These are phyloP conservation scores for Globisporangium polare DNA, from an alignment of 352 stramenopile species.

Conservation along the genomic window DNA sequence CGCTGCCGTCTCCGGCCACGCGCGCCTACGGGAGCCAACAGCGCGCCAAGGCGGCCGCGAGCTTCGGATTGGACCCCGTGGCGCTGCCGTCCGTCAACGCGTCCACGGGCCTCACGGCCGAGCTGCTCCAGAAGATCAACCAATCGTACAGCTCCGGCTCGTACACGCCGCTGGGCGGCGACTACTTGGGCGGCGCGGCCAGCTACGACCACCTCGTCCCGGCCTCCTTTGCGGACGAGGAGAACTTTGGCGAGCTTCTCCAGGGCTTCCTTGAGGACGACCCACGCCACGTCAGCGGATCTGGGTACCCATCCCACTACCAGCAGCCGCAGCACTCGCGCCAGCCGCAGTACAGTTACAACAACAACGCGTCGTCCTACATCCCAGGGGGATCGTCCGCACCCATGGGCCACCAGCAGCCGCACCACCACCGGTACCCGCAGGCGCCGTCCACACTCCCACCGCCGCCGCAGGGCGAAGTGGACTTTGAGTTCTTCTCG, in stretches of 20 bases:
- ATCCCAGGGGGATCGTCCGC: background rate
- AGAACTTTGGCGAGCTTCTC: constrained; percentile 63
- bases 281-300: constrained; percentile 16
- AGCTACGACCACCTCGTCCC: constrained; percentile 59
- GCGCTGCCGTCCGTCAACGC: background rate
- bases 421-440: constrained; percentile 21
- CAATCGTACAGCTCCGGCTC: constrained; percentile 23
- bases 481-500: constrained; percentile 28
- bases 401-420: constrained; percentile 15
- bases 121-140: constrained; percentile 21
- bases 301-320: constrained; percentile 21
- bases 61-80: constrained; percentile 14
- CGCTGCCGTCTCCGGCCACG: constrained; percentile 19
- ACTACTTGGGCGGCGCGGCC: constrained; percentile 17
- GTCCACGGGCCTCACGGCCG: constrained; percentile 6
- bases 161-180: constrained; percentile 26
- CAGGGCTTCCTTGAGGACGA: constrained; percentile 75
- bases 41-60: constrained; percentile 4
- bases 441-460: constrained; percentile 17
- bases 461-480: constrained; percentile 14
- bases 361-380: constrained; percentile 4
- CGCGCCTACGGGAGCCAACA: constrained; percentile 22
- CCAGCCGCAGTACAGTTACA: constrained; percentile 7
- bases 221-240: constrained; percentile 52
- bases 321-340: constrained; percentile 17